A percentile compares a stretch with the other conserved stretches of the same genome.
Conservation (phyloP, 768 basidiomycete genomes). For the Mycena amicta region DNA sequence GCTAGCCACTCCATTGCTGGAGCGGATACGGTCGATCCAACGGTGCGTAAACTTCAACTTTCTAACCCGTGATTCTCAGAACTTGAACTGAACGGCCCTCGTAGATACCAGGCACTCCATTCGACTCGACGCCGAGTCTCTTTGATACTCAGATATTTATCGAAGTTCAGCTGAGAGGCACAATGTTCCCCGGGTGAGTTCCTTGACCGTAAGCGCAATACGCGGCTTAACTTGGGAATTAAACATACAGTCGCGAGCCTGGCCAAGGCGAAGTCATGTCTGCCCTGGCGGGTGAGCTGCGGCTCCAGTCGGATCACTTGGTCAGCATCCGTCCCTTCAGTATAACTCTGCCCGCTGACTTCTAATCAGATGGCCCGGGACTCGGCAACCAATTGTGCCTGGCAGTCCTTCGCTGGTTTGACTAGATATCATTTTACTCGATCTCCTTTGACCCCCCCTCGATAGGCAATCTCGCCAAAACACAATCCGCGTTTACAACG, state of each 20-base stretch:
- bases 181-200: neutral
- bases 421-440: conserved; percentile 7
- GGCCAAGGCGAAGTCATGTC: conserved; percentile 22
- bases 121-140: conserved; percentile 22
- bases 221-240: neutral
- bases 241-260: neutral
- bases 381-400: conserved; percentile 27
- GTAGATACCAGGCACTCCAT: conserved; percentile 21
- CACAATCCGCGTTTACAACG: conserved; percentile 12
- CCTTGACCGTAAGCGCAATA: neutral
- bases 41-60: conserved; percentile 21
- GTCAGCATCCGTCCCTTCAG: no score
- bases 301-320: conserved; percentile 27
- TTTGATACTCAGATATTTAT: conserved; percentile 27
- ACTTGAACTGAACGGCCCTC: no score
- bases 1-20: conserved; percentile 25
- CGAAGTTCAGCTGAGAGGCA: conserved; percentile 13
- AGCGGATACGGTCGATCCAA: conserved; percentile 28
- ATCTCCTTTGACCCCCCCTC: conserved; percentile 27
- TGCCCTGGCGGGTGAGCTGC: conserved; percentile 23
- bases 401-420: conserved; percentile 28
- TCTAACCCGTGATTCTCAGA: conserved; percentile 19
- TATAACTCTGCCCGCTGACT: no score
- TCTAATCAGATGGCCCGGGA: no score
- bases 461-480: conserved; percentile 30